Base-by-base conservation (phyloP, 768 basidiomycete species). In the Mrakia gelida region DNA sequence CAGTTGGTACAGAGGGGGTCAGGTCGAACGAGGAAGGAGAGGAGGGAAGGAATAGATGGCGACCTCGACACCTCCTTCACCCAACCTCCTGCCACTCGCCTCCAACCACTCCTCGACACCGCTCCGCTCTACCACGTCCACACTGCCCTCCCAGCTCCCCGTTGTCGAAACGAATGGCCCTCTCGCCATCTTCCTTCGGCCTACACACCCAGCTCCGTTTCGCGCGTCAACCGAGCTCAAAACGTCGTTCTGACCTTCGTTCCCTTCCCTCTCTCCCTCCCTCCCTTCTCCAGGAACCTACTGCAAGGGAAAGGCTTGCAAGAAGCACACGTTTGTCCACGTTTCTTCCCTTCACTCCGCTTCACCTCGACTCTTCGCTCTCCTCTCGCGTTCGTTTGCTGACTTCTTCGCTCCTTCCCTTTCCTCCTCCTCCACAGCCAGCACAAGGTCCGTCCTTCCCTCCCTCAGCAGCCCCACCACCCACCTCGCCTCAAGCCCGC, bases 221-320 rank as follows among this genome's bases (percentile, higher is more conserved):
- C 65, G 21, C 65, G 30, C 38, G 67, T 41, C 38, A 38, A n/a
- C 26, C 67, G 23, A 70, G 38, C 38, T 43, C 41, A 30, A 70
- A 43, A 7, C 26, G 26, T 21, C 38, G 67, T 70, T 18, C 67
- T 70, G 67, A 70, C 67, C 34, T 43, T 38, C 63, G 49, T 45
- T 52, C 23, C 41, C 52, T 28, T n/a, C n/a, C 73, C 11, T 23
- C 34, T 26, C 18, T 75, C 61, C n/a, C 38, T 30, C 30, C 30
- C 18, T 62, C 34, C 73, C 28, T 54, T 4, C 11, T 45, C 32
- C 32, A 77, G 71, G 78, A 72, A 79, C 78, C 78, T 79, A 81
- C 81, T 96, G 95, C 93, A 95, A 95, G 89, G 93, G 94, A 86
- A 96, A 95, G 87, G 86, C 89, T 83, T 97, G 95, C 92, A 91